Evolutionary conservation across 1,284 basidiomycete genomes (phyloP).

Genomic region (Anthracocystis panici-leucophaei): DNA sequence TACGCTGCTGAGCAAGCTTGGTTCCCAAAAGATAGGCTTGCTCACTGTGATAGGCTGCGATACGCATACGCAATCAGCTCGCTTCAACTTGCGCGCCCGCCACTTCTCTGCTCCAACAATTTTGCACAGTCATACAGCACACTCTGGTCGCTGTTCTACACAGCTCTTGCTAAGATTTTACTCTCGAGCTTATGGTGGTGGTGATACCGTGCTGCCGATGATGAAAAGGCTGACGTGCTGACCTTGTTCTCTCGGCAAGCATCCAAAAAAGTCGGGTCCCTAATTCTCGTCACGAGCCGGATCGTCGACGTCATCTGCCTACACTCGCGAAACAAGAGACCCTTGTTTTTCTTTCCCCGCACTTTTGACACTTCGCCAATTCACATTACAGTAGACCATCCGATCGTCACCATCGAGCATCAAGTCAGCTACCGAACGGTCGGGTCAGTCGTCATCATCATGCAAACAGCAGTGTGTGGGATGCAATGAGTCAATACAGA

Average conservation of each 20-base stretch:
- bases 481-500: background rate
- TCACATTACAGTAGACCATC: background rate
- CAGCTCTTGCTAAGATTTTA: too few relatives aligned
- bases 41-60: slow-evolving; percentile 8
- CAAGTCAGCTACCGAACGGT: background rate
- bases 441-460: background rate
- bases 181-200: too few relatives aligned
- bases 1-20: background rate
- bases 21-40: background rate
- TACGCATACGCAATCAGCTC: background rate
- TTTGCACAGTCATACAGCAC: too few relatives aligned
- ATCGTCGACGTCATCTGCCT: slow-evolving; percentile 6
- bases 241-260: background rate
- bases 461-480: background rate
- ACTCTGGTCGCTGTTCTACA: too few relatives aligned
- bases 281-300: background rate
- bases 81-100: too few relatives aligned
- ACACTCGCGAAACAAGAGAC: background rate
- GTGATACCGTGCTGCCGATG: background rate
- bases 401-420: too few relatives aligned
- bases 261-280: background rate
- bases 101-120: too few relatives aligned
- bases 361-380: slow-evolving; percentile 1
- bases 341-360: slow-evolving; percentile 7
- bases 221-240: background rate